Evolutionary conservation across 495 filamentous ascomycete species (phyloP), one percentile per base, ranked within the genome.

Genomic region (Xylona heveae): DNA sequence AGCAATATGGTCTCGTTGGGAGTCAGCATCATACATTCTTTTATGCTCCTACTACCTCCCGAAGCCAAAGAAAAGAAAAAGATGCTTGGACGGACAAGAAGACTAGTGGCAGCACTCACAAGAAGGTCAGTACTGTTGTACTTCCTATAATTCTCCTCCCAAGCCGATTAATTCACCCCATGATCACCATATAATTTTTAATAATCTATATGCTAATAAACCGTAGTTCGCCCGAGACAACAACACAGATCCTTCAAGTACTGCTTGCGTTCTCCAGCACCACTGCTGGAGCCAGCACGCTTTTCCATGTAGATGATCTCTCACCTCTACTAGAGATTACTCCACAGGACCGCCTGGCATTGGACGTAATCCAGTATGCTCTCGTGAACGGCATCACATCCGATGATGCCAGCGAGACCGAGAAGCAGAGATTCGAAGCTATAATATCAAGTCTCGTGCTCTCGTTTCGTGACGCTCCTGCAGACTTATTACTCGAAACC

Each of bases 1-100:
- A 58, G 50, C 30, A 58, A 64, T 33, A 70, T 76, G 68, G 51
- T 72, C 2, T 65, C 66, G 36, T 42, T 76, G 9, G 67, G 66
- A 1, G 61, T 74, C 5, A 53, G 60, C 16, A 55, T 78, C 5
- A 42, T 73, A 4, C 62, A 71, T 37, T 65, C 65, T 0, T 77
- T 75, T 29, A 45, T 58, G 7, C 47, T 52, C 3, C 41, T 74
- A 18, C 40, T 76, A 4, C 59, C 64, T 0, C 51, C 56, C 3
- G 45, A 48, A 1, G 46, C 49, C 13, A 50, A 44, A 17, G 41
- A 53, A 12, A 49, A 67, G 30, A 34, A 39, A 14, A 60, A 47
- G 26, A 37, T 74, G 26, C 41, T 58, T 8, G 52, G 43, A 17
- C 54, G 68, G 37, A 62, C 61, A 47, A 57, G 55, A 6, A 49